Evolutionary conservation across 331 rosid species (phyloP).

Genomic region (Saraca asoca): DNA sequence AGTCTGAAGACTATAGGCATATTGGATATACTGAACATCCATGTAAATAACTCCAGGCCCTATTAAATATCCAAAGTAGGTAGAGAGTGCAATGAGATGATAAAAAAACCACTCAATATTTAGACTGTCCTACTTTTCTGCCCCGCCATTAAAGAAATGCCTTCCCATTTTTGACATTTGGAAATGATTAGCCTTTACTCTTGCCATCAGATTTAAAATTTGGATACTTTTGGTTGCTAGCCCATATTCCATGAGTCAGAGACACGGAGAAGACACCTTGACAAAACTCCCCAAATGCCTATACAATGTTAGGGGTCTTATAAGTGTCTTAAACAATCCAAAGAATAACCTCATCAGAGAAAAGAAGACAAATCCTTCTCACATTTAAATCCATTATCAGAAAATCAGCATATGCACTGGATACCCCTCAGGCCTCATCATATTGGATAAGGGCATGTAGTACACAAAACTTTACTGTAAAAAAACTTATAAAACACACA

Average conservation of each 20-base stretch:
- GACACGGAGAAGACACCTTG: too few species aligned
- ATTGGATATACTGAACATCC: background rate
- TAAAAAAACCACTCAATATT: slow-evolving; percentile 1
- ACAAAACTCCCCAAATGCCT: background rate
- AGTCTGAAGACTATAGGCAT: slow-evolving; percentile 9
- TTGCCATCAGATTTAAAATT: background rate
- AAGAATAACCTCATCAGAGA: slow-evolving; percentile 15
- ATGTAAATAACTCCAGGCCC: slow-evolving; percentile 1
- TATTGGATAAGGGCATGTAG: too few species aligned
- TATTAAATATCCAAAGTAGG: slow-evolving; percentile 10
- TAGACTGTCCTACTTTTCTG: background rate
- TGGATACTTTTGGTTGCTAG: background rate
- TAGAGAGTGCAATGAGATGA: slow-evolving; percentile 1
- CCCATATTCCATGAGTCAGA: background rate
- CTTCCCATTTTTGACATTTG: background rate
- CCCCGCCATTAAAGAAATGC: background rate
- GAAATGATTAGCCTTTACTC: background rate
- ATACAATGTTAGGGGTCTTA: background rate
- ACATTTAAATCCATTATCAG: background rate
- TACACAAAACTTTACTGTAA: slow-evolving; percentile 13
- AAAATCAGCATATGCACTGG: background rate
- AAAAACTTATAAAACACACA: background rate
- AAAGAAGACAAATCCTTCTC: background rate
- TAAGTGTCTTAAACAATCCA: background rate
- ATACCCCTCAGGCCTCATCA: too few species aligned